Base-by-base conservation (phyloP, 1,284 basidiomycete species). In the Marasmius fiardii region DNA sequence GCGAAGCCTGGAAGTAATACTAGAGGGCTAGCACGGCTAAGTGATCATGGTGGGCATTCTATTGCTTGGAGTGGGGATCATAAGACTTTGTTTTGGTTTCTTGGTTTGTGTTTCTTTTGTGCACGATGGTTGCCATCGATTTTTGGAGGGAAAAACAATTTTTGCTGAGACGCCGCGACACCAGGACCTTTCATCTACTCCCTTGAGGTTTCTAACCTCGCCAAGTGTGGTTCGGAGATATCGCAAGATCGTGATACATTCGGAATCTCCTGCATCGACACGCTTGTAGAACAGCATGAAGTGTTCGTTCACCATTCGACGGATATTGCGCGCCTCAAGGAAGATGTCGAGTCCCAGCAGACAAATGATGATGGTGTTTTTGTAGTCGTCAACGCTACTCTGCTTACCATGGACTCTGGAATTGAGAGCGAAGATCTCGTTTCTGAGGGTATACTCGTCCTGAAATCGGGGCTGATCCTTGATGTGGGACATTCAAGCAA, bases 11-110 rank as follows among this genome's bases (percentile, higher is more conserved):
- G 76, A 0, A 85, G 84, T 60, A 79, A 83, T 4, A 85, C 85
- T 7, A 74, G 74, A 44, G 81, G 81, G 2, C 64, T 89, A 50
- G 75, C 77, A 6, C 76, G 86, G 45, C 58, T 89, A 56, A 87
- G 86, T 62, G 63, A 85, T 56, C 85, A 90, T 64, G 87, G 88
- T 18, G 88, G 87, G 0, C 88, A 90, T 63, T 82, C 83, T 65
- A 64, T 89, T 35, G 74, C 79, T 2, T 85, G 81, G 72, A 83
- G 79, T 53, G 64, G 77, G 16, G 82, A 88, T 64, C 86, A 86
- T 12, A 79, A 74, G 53, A 82, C 71, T 41, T 54, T 89, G 28
- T 86, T 87, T 59, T 89, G 87, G 88, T 78, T 89, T 67, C 74
- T 89, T 23, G 87, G 86, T 86, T 64, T 52, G 74, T 65, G 11